These are phyloP conservation scores for Diaporthe sp. DNA, from an alignment of 2,329 filamentous ascomycete genomes.

Conservation along the genomic window DNA sequence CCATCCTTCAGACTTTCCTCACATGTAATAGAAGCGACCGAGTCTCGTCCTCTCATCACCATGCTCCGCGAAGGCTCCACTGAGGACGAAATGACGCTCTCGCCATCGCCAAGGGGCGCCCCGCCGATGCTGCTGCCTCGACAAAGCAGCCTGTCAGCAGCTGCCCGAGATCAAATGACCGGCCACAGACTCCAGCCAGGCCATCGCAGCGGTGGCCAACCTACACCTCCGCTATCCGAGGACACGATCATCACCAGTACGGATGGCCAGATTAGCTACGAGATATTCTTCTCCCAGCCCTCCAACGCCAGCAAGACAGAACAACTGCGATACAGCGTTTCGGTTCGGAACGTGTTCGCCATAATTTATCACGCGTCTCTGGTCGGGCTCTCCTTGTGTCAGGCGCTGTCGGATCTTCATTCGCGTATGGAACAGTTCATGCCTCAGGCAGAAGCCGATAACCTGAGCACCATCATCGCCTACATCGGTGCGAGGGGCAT, in stretches of 20 bases:
- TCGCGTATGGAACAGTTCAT: slow-evolving; percentile 71
- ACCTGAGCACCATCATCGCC: slow-evolving; percentile 69
- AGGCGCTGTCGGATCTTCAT: slow-evolving; percentile 73
- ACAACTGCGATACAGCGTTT: slow-evolving; percentile 70
- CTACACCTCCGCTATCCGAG: slow-evolving; percentile 60
- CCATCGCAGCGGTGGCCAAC: slow-evolving; percentile 47
- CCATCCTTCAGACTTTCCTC: slow-evolving; percentile 71
- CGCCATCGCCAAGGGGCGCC: slow-evolving; percentile 57
- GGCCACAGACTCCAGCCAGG: neutral
- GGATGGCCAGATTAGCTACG: slow-evolving; percentile 69
- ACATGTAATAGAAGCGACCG: slow-evolving; percentile 69
- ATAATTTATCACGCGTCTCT: slow-evolving; percentile 73
- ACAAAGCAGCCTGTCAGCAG: slow-evolving; percentile 28
- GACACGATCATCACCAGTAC: slow-evolving; percentile 56
- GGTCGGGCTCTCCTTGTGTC: slow-evolving; percentile 73
- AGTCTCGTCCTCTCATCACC: slow-evolving; percentile 66
- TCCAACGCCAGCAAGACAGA: slow-evolving; percentile 60
- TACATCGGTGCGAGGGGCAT: slow-evolving; percentile 71
- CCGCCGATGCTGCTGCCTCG: slow-evolving; percentile 52
- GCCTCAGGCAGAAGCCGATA: slow-evolving; percentile 64
- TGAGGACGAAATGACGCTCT: slow-evolving; percentile 60
- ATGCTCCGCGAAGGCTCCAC: slow-evolving; percentile 66
- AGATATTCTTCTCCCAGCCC: slow-evolving; percentile 74
- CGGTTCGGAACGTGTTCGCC: slow-evolving; percentile 78
- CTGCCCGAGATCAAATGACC: slow-evolving; percentile 14